Evolutionary conservation across 345 rosid genomes (phyloP).

Genomic region (Viola odorata): DNA sequence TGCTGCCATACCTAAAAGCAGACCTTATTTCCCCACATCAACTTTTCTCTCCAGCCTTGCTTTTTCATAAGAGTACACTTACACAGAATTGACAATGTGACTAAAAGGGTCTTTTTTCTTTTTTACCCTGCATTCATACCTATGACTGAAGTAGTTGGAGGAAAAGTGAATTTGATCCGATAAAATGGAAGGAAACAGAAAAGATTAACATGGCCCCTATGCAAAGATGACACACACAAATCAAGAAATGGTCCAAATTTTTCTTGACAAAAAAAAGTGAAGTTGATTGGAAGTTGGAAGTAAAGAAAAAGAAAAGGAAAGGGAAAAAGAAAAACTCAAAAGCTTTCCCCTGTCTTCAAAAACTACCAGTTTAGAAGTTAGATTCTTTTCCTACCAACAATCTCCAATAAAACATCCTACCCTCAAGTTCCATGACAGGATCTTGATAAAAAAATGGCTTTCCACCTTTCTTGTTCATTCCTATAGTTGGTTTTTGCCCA

Average conservation of each 20-base stretch:
- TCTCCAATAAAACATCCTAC: not conserved
- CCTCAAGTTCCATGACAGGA: not conserved
- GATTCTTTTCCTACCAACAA: not conserved
- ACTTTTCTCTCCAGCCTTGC: not conserved
- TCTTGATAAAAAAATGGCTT: not conserved
- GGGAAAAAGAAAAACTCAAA: slow-evolving; percentile 10
- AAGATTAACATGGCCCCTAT: too few relatives aligned
- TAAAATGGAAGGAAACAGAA: too few relatives aligned
- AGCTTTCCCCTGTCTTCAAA: slow-evolving; percentile 12
- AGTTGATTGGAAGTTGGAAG: slow-evolving; percentile 1
- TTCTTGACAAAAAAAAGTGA: slow-evolving; percentile 13
- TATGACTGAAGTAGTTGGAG: slow-evolving; percentile 23
- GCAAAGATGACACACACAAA: too few relatives aligned
- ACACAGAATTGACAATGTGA: not conserved
- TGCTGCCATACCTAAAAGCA: slow-evolving; percentile 10
- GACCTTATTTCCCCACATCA: not conserved
- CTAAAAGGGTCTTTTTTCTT: slow-evolving; percentile 13
- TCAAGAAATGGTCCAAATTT: too few relatives aligned
- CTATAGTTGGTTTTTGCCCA: not conserved
- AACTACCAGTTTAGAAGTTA: slow-evolving; percentile 13
- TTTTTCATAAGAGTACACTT: not conserved
- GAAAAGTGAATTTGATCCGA: too few relatives aligned
- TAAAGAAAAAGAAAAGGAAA: not conserved
- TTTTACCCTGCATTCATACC: slow-evolving; percentile 21
- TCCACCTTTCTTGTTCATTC: not conserved